These are phyloP conservation scores for Ceratocystis lukuohia DNA, from an alignment of 2,329 filamentous ascomycete species.

Conservation along the genomic window DNA sequence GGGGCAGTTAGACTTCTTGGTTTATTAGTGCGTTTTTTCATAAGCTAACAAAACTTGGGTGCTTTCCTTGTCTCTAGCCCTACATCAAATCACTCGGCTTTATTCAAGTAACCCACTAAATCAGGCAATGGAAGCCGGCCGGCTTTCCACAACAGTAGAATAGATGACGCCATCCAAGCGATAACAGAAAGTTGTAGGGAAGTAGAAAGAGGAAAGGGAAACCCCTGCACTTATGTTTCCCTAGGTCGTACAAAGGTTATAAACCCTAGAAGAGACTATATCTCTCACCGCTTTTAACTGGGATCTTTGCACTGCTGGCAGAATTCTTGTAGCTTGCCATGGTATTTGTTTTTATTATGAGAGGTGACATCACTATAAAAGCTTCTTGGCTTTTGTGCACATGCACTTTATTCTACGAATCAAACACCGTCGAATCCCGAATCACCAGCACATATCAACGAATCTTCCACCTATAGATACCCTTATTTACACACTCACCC, in stretches of 20 bases:
- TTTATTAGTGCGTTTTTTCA: too few relatives aligned
- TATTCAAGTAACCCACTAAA: background rate
- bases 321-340: background rate
- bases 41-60: too few relatives aligned
- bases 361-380: background rate
- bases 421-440: background rate
- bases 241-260: background rate
- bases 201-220: background rate
- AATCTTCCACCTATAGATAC: too few relatives aligned
- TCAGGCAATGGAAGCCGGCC: background rate
- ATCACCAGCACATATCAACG: too few relatives aligned
- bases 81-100: too few relatives aligned
- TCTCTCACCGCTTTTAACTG: background rate
- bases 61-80: too few relatives aligned
- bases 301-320: background rate
- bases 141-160: background rate
- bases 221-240: too few relatives aligned
- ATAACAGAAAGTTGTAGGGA: background rate
- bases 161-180: background rate
- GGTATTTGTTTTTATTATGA: background rate
- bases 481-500: background rate
- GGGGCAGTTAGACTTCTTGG: too few relatives aligned
- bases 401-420: background rate
- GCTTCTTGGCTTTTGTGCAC: background rate
- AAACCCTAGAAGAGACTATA: background rate